Percentiles rank a stretch among this genome's conserved stretches.
Evolutionary conservation across 108 stramenopile species (phyloP).

Genomic region (Cyclotella sp.): DNA sequence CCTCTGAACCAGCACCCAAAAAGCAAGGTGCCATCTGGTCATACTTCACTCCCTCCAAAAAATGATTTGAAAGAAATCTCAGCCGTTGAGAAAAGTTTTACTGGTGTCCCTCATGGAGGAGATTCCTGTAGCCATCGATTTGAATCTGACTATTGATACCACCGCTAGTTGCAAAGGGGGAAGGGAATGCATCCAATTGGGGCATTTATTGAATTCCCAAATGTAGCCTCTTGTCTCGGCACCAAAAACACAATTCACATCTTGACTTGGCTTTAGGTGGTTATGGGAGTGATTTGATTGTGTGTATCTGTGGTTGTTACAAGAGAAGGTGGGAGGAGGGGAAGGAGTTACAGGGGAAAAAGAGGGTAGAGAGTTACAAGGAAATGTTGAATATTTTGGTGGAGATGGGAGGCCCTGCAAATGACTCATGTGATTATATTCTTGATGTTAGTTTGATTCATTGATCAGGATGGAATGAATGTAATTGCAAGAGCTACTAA

Average conservation of each 20-base stretch:
- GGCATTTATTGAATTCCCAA: conserved; percentile 60
- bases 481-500: no score
- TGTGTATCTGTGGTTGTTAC: conserved; percentile 68
- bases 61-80: conserved; percentile 68
- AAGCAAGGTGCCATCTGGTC: conserved; percentile 44
- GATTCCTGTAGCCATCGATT: neutral
- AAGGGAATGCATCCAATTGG: conserved; percentile 39
- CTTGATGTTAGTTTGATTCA: neutral
- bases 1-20: conserved; percentile 34
- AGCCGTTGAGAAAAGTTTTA: conserved; percentile 63
- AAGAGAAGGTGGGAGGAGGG: conserved; percentile 71
- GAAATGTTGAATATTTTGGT: conserved; percentile 64
- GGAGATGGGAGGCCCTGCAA: conserved; percentile 60
- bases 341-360: conserved; percentile 43
- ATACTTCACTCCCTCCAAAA: conserved; percentile 27
- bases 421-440: neutral
- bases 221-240: conserved; percentile 63
- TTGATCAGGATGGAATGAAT: no score
- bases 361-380: conserved; percentile 27
- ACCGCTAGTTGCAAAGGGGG: conserved; percentile 29
- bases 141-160: conserved; percentile 7
- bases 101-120: conserved; percentile 42
- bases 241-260: conserved; percentile 7
- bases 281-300: conserved; percentile 37
- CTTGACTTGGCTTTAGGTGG: conserved; percentile 38